Evolutionary conservation across 2,329 filamentous ascomycete genomes (phyloP), one percentile per base, ranked within the genome.

Genomic region (Chalaropsis thielavioides): DNA sequence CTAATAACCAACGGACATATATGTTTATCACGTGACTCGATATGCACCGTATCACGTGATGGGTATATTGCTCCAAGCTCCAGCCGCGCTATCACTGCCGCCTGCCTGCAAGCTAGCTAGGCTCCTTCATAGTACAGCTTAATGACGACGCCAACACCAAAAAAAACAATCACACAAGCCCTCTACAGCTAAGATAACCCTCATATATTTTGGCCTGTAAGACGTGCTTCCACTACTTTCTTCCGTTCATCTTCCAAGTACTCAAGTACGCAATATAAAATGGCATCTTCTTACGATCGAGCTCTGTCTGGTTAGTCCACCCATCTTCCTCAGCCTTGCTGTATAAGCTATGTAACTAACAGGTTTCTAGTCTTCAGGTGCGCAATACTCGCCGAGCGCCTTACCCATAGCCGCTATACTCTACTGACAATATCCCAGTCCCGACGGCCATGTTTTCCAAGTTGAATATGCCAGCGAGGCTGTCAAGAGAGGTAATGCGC

Each of bases 401-500:
- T 24, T 35, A 69, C 71, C 79, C 85, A 76, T 86, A 74, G 44
- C 19, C 56, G 17, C 51, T 19, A 56, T 19, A 74, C 10, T 35
- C 40, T 69, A 71, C 79, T 85, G 76, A 87, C 74, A 46, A n/a
- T 60, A 27, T 22, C 60, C 22, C 74, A 97, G 92, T 84, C 94
- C 94, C 73, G 94, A 99, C 79, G 94, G 94, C 78, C 94, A 99
- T 81, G 94, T 99, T 73, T 99, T 99, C 80, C 94, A 99, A 79
- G 94, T 99, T 73, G 94, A 99, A 83, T 99, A 99, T 83, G 94
- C 94, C 65, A 88, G 95, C 71, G 94, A 99, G 80, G 94, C 94
- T 70, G 94, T 99, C 71, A 99, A 99, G 83, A 81, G 94, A 90
- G 94, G 92, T 94, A 58, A 38, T 58, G 17, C 54, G 27, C 27